These are phyloP conservation scores for Claviceps fusiformis DNA, from an alignment of 2,329 filamentous ascomycete genomes.

Conservation along the genomic window DNA sequence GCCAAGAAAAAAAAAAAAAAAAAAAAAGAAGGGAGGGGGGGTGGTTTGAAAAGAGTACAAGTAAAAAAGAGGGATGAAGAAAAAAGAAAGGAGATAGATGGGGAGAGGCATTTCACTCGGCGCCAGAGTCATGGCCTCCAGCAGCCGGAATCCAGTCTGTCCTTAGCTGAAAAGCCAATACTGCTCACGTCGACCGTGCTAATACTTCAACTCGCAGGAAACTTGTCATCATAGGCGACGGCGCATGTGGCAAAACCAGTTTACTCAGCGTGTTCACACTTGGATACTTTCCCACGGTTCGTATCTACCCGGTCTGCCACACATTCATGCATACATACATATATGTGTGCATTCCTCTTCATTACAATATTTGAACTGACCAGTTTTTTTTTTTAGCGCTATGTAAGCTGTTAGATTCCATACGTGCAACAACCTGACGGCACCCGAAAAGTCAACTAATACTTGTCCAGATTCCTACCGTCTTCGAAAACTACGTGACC, in stretches of 20 bases:
- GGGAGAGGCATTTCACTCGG: not conserved
- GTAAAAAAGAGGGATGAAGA: no score
- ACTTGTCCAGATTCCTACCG: constrained; percentile 61
- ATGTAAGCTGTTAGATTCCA: constrained; percentile 29
- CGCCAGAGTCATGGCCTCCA: not conserved
- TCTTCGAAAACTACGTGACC: constrained; percentile 99
- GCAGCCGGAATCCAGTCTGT: not conserved
- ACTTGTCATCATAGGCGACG: constrained; percentile 91
- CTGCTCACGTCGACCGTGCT: not conserved
- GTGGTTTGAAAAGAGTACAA: not conserved
- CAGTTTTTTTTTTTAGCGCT: constrained; percentile 32
- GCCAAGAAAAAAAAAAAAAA: not conserved
- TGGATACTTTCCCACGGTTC: constrained; percentile 92
- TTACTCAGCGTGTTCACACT: constrained; percentile 94
- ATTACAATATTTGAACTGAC: not conserved
- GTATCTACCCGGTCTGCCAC: constrained; percentile 22
- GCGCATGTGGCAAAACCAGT: constrained; percentile 97
- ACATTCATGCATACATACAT: not conserved
- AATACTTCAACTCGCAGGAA: constrained; percentile 46
- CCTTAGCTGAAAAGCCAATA: not conserved
- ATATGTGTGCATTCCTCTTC: constrained; percentile 13
- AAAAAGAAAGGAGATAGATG: no score
- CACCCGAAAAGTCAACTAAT: constrained; percentile 8
- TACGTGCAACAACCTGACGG: not conserved
- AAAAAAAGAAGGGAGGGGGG: not conserved